Conservation (phyloP, 306 rosid species). For the Rosa multiflora region DNA sequence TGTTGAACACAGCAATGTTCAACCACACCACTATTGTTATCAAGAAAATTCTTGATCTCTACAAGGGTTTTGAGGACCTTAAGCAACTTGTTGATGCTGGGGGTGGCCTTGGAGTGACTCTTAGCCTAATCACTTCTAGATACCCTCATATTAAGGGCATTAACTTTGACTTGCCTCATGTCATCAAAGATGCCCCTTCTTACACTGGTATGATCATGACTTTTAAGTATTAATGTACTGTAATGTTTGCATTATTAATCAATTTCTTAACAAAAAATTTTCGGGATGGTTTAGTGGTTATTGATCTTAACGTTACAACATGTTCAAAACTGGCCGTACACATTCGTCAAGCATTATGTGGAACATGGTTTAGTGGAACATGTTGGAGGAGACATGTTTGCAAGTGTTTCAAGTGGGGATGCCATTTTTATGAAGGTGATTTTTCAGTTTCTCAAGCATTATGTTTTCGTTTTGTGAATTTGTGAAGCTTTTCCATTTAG, state of each 20-base stretch:
- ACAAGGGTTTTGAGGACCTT: constrained; percentile 44
- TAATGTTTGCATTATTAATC: background rate
- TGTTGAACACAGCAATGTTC: constrained; percentile 53
- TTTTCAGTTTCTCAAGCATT: background rate
- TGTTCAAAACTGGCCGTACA: constrained; percentile 14
- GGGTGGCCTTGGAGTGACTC: constrained; percentile 50
- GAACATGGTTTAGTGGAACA: no score
- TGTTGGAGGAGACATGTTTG: constrained; percentile 59
- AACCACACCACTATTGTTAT: constrained; percentile 32
- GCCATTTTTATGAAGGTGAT: constrained; percentile 61
- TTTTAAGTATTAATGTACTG: background rate
- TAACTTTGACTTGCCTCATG: constrained; percentile 48
- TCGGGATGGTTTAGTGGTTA: background rate
- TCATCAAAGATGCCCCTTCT: constrained; percentile 40
- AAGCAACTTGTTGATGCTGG: constrained; percentile 59
- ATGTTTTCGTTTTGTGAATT: background rate
- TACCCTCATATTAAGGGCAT: constrained; percentile 49
- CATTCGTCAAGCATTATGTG: constrained; percentile 11
- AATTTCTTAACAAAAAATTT: no score
- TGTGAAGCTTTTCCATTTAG: background rate
- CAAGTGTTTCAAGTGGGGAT: constrained; percentile 54
- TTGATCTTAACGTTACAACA: background rate
- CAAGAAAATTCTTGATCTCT: constrained; percentile 37
- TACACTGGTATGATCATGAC: constrained; percentile 36
- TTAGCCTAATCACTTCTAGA: constrained; percentile 47